phyloP scores from a whole-genome alignment of 495 filamentous ascomycete species.

The Cudoniella acicularis region DNA sequence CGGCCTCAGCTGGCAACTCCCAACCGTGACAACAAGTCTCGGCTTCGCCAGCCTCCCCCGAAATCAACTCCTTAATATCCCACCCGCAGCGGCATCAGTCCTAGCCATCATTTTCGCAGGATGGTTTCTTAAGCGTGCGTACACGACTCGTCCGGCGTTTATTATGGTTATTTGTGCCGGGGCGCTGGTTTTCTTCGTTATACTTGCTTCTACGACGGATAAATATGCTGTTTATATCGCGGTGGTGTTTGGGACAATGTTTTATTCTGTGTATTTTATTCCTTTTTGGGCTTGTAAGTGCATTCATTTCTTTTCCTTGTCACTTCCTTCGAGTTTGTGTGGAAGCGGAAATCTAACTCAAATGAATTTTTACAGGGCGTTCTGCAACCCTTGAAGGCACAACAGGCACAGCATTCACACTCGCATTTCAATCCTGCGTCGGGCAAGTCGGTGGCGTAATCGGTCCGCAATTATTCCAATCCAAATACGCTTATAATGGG shows the following conservation, averaged over 20 bases:
- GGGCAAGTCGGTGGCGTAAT: slow-evolving; percentile 34
- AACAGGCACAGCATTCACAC: slow-evolving; percentile 33
- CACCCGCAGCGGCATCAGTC: slow-evolving; percentile 24
- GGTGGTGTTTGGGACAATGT: slow-evolving; percentile 27
- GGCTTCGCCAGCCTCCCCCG: slow-evolving; percentile 30
- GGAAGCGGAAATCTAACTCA: no score
- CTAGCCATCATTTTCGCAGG: slow-evolving; percentile 26
- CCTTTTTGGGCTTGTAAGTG: slow-evolving; percentile 32
- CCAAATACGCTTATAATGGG: slow-evolving; percentile 26
- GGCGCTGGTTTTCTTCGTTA: slow-evolving; percentile 27
- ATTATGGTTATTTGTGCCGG: slow-evolving; percentile 21
- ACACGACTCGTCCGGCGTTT: slow-evolving; percentile 15
- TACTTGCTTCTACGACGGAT: slow-evolving; percentile 17
- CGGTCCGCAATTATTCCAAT: slow-evolving; percentile 33
- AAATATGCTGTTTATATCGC: slow-evolving; percentile 29
- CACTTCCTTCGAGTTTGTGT: no score
- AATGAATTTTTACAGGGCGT: no score
- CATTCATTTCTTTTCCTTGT: no score
- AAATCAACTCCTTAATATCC: slow-evolving; percentile 34
- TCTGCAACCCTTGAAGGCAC: slow-evolving; percentile 28
- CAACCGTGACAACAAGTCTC: slow-evolving; percentile 31
- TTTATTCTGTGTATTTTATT: slow-evolving; percentile 28
- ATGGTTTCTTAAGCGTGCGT: slow-evolving; percentile 18
- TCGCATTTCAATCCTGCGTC: slow-evolving; percentile 30
- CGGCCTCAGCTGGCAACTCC: slow-evolving; percentile 29